Evolutionary conservation across 345 rosid species (phyloP), one percentile per base, ranked within the genome.

Genomic region (Pseudoturritis turrita): DNA sequence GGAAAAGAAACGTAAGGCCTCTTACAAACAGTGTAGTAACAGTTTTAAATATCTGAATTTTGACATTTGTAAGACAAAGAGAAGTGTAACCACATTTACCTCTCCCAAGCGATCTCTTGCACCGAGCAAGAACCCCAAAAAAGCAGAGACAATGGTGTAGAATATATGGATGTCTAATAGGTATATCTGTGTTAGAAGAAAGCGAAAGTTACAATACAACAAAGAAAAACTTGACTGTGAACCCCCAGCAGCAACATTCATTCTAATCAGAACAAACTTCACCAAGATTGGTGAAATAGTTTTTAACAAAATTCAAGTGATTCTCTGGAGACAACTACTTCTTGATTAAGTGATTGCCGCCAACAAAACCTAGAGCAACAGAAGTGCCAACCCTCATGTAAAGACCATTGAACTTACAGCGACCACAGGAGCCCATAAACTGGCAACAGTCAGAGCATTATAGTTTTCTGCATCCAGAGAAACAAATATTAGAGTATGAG

Each of bases 61-160:
- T 63, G 71, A 46, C 31, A 45, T 57, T 47, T 51, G 29, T 39
- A 53, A 19, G 37, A 39, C 53, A 70, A 47, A n/a, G 41, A 46
- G 56, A 43, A 28, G 45, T 44, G 4, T 28, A 70, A 44, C 33
- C 62, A 39, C 26, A 77, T 79, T 71, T 77, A 91, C 98, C 89
- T 95, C 99, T 19, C 99, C 99, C 60, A 95, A 91, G 63, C 87
- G 99, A 81, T 88, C 99, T 81, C 96, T 85, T 29, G 99, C 99
- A 70, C 99, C 99, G 37, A 91, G 91, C 83, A 95, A 82, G 79
- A 95, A 95, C 59, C 97, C 99, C 86, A 86, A 83, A 62, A 86
- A 71, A 31, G 99, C 96, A 82, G 97, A 95, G 79, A 86, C 62
- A 60, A 91, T 12, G 23, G 96, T 95, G 80, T 91, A 95, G 80